These are phyloP conservation scores for Hypoxylon subgilvum DNA, from an alignment of 495 filamentous ascomycete species.

Conservation along the genomic window DNA sequence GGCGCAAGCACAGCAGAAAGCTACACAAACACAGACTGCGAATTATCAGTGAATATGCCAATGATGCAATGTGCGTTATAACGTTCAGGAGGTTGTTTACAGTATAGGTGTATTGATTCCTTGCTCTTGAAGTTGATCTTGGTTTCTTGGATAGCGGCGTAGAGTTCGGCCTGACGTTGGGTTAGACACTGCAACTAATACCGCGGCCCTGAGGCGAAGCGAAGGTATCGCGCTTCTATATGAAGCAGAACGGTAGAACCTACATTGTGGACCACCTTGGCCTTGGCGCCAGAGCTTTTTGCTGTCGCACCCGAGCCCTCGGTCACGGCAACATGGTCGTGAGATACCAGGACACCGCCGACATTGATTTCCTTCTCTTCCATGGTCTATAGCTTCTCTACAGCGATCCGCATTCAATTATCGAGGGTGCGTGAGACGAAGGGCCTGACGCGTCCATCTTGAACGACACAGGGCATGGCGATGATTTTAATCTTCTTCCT, in stretches of 20 bases:
- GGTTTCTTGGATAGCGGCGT: conserved; percentile 61
- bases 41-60: conserved; percentile 4
- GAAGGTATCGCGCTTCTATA: neutral
- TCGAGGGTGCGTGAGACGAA: conserved; percentile 1
- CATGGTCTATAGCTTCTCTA: conserved; percentile 16
- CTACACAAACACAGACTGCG: conserved; percentile 48
- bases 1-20: conserved; percentile 59
- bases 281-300: conserved; percentile 48
- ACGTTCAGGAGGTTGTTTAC: conserved; percentile 43
- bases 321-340: conserved; percentile 35
- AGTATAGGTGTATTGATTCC: conserved; percentile 61
- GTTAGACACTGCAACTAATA: conserved; percentile 20
- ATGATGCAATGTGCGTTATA: neutral
- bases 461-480: conserved; percentile 4
- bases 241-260: conserved; percentile 31
- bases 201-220: neutral
- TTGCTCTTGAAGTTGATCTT: conserved; percentile 62
- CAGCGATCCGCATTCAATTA: neutral
- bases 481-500: conserved; percentile 25
- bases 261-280: conserved; percentile 60
- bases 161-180: conserved; percentile 58
- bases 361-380: conserved; percentile 27
- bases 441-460: neutral
- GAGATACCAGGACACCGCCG: conserved; percentile 24
- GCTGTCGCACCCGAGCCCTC: conserved; percentile 46